phyloP scores from a whole-genome alignment of 1,139 yeast genomes.

The Waltiozyma sp. region DNA sequence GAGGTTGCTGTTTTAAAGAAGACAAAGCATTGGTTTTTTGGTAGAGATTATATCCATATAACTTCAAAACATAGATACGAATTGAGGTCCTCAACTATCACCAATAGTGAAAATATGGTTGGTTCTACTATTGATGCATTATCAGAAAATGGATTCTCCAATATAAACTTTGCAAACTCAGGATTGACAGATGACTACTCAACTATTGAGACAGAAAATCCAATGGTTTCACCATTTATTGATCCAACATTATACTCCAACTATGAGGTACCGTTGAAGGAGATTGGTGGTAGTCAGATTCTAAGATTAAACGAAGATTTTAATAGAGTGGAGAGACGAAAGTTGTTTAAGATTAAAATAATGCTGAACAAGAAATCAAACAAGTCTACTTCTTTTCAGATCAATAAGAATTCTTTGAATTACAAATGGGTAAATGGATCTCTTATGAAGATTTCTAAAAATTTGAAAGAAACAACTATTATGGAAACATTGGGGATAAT shows the following conservation, averaged over 20 bases:
- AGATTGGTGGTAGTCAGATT: not conserved
- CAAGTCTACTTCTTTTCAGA: not conserved
- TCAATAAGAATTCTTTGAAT: not conserved
- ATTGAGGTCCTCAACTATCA: no score
- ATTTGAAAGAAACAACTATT: not conserved
- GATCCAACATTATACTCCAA: not conserved
- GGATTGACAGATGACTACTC: not conserved
- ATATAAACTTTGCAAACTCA: not conserved
- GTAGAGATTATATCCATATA: not conserved
- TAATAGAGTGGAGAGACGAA: not conserved
- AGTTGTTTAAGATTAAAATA: not conserved
- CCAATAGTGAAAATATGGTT: no score
- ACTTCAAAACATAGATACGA: not conserved
- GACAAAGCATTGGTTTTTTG: not conserved
- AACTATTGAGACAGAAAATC: not conserved
- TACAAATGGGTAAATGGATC: not conserved
- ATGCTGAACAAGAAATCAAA: not conserved
- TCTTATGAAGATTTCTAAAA: not conserved
- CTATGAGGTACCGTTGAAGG: not conserved
- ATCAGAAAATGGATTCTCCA: no score
- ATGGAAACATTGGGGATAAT: not conserved
- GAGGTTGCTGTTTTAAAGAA: not conserved
- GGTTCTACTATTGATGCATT: no score
- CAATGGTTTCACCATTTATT: not conserved
- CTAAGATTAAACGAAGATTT: not conserved